Conservation (phyloP, 306 rosid genomes). For the Rosa lucieae region DNA sequence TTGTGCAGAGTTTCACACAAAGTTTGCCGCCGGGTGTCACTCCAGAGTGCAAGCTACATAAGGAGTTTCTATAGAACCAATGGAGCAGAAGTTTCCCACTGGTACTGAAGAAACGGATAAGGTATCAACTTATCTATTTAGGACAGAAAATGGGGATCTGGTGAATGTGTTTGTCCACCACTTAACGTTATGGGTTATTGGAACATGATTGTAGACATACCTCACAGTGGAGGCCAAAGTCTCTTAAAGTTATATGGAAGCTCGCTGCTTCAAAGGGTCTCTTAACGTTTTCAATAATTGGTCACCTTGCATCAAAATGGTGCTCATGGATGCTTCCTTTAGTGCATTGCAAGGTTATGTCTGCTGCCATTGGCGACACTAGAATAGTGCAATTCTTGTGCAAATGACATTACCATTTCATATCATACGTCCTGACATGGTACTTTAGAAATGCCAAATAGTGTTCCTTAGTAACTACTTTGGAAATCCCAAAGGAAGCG, state of each 20-base stretch:
- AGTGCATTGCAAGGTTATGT: too few relatives aligned
- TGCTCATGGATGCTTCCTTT: not conserved
- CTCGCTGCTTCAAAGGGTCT: not conserved
- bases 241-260: not conserved
- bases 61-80: slow-evolving; percentile 42
- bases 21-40: slow-evolving; percentile 27
- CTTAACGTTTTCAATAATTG: not conserved
- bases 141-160: slow-evolving; percentile 70
- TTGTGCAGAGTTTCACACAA: slow-evolving; percentile 7
- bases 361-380: too few relatives aligned
- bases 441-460: not conserved
- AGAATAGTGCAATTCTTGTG: not conserved
- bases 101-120: slow-evolving; percentile 35
- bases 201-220: not conserved
- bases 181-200: not conserved
- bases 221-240: not conserved
- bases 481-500: not conserved
- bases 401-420: not conserved
- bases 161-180: slow-evolving; percentile 55
- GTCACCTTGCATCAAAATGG: not conserved
- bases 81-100: slow-evolving; percentile 24
- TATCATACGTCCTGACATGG: not conserved
- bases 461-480: not conserved
- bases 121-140: slow-evolving; percentile 57
- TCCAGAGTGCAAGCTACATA: slow-evolving; percentile 44